These are phyloP conservation scores for Leptographium galeiforme DNA, from an alignment of 2,329 filamentous ascomycete species.

Conservation along the genomic window DNA sequence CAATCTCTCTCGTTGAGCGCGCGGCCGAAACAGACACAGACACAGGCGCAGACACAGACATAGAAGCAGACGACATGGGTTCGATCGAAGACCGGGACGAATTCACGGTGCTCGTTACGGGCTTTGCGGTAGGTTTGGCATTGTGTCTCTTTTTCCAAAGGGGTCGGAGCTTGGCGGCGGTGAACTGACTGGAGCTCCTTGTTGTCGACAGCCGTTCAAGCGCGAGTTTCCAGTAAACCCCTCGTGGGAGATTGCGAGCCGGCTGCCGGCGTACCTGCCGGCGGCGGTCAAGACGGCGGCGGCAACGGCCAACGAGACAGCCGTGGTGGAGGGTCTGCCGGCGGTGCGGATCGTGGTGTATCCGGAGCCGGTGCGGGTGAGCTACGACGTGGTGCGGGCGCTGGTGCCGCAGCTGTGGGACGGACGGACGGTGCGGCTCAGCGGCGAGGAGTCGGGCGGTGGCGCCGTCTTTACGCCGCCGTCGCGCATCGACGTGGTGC, in stretches of 20 bases:
- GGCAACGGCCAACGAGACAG: conserved; percentile 13
- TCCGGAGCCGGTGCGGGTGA: conserved; percentile 54
- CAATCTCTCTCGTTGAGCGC: too few relatives aligned
- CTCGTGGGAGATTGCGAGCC: conserved; percentile 62
- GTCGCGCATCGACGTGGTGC: conserved; percentile 44
- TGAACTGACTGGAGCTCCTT: background rate
- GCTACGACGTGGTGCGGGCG: conserved; percentile 51
- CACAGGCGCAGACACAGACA: background rate
- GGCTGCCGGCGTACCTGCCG: conserved; percentile 52
- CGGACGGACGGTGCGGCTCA: background rate
- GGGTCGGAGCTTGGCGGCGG: too few relatives aligned
- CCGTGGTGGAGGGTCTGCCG: conserved; percentile 14
- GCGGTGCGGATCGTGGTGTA: conserved; percentile 52
- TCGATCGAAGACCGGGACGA: conserved; percentile 27
- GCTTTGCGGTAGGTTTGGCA: conserved; percentile 40
- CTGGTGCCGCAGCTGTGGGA: conserved; percentile 52
- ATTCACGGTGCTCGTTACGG: conserved; percentile 45
- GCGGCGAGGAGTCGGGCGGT: conserved; percentile 12
- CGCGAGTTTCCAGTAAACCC: conserved; percentile 61
- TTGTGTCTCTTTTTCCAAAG: background rate
- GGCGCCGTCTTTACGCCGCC: conserved; percentile 2
- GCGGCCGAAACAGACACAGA: too few relatives aligned
- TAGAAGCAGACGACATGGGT: conserved; percentile 13
- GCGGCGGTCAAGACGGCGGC: conserved; percentile 12
- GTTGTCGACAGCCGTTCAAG: conserved; percentile 53